Evolutionary conservation across 2,329 filamentous ascomycete genomes (phyloP), one percentile per base, ranked within the genome.

Genomic region (Fusarium annulatum): DNA sequence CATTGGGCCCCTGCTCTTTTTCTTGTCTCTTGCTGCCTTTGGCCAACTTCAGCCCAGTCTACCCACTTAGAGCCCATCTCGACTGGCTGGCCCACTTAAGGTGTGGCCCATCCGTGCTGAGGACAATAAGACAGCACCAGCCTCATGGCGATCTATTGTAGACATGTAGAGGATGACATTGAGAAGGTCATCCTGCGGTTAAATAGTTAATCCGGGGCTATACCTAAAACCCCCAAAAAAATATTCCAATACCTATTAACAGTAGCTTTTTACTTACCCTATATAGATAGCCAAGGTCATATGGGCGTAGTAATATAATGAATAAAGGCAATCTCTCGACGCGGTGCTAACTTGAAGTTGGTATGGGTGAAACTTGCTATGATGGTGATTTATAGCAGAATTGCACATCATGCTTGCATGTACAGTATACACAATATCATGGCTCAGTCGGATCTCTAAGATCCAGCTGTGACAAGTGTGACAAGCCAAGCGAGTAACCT

Each of bases 111-210:
- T 57, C 60, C 63, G 57, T 46, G 67, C 62, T 67, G 26, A 62
- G 61, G 38, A 59, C 41, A 61, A 43, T 33, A 38, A 65, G 57
- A 23, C 48, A 71, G n/a, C 61, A 70, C 73, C 73, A 76, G 65
- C 74, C 74, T 76, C 74, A 68, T 41, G 56, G 59, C 63, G 75
- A 76, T 71, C 67, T 67, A 71, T 64, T 59, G 58, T 64, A 64
- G 36, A 55, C 34, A 55, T 38, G 26, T 33, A 36, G 21, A n/a
- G 36, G 18, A 21, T 30, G 42, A 18, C 26, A 60, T 64, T 28
- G 30, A 48, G 23, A 63, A 41, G 12, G 36, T 58, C 38, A 45
- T n/a, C 41, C 33, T 16, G 14, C 62, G 66, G 59, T 12, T 59
- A 43, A 70, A 70, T 21, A 49, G 4, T 65, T 69, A 28, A 55